Conservation (phyloP, 495 filamentous ascomycete genomes). For the Penicillium arizonense region DNA sequence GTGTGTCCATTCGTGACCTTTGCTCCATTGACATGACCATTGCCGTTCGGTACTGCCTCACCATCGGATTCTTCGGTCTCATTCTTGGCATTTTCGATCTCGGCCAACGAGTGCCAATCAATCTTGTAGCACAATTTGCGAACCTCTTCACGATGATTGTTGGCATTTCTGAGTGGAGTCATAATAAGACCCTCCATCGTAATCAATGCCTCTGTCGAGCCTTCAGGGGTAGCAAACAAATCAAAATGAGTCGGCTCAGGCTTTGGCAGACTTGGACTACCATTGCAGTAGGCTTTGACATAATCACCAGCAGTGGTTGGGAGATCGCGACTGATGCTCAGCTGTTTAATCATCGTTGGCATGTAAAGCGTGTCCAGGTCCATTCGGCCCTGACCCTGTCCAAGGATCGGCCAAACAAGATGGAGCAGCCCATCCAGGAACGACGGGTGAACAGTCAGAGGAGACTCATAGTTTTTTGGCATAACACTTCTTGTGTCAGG, state of each 20-base stretch:
- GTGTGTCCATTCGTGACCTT: neutral
- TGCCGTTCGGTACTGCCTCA: neutral
- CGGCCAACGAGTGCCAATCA: slow-evolving; percentile 27
- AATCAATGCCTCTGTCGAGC: slow-evolving; percentile 25
- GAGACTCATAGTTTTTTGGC: slow-evolving; percentile 27
- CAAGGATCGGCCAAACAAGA: slow-evolving; percentile 39
- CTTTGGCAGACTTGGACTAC: slow-evolving; percentile 20
- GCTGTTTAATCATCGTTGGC: slow-evolving; percentile 37
- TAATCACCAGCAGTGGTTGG: slow-evolving; percentile 24
- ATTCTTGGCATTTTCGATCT: neutral
- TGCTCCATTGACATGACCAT: neutral
- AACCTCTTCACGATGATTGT: slow-evolving; percentile 6
- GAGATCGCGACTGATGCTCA: slow-evolving; percentile 23
- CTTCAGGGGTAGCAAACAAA: slow-evolving; percentile 28
- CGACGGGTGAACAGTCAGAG: slow-evolving; percentile 23
- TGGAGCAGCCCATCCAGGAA: slow-evolving; percentile 30
- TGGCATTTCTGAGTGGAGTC: slow-evolving; percentile 29
- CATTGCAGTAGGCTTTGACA: slow-evolving; percentile 31
- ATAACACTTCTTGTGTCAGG: slow-evolving; percentile 24
- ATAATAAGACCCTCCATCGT: slow-evolving; percentile 31
- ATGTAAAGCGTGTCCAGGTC: slow-evolving; percentile 41
- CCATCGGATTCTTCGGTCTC: slow-evolving; percentile 5
- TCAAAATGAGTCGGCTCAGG: slow-evolving; percentile 33
- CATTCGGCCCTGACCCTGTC: slow-evolving; percentile 38
- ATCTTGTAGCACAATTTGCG: slow-evolving; percentile 36